These are phyloP conservation scores for Populus trichocarpa DNA, from an alignment of 441 rosid species.

Conservation along the genomic window DNA sequence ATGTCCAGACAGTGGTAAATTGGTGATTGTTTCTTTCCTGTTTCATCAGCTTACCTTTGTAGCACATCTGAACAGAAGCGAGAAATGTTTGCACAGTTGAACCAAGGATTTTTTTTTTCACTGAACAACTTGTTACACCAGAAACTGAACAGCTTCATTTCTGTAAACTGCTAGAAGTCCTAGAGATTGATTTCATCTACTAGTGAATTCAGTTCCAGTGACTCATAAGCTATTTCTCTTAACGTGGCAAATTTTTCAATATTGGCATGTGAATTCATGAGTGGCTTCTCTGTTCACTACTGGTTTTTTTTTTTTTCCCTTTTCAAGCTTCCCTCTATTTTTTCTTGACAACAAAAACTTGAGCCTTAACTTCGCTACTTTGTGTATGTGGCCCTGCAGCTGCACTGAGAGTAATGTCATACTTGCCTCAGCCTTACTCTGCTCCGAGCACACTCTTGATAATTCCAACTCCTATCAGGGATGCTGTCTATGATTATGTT, in stretches of 20 bases:
- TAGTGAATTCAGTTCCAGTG: background rate
- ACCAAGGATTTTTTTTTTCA: background rate
- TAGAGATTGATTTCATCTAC: background rate
- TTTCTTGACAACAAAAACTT: background rate
- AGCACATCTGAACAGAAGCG: background rate
- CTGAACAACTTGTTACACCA: background rate
- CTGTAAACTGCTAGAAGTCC: background rate
- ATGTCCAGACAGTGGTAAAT: background rate
- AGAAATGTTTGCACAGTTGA: background rate
- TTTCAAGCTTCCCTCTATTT: background rate
- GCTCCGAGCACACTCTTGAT: slow-evolving; percentile 52
- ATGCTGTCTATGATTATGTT: slow-evolving; percentile 70
- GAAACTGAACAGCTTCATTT: background rate
- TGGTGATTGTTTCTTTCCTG: background rate
- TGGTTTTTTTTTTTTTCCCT: background rate
- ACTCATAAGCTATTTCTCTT: background rate
- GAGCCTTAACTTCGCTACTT: background rate
- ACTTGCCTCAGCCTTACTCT: slow-evolving; percentile 78
- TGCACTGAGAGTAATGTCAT: slow-evolving; percentile 71
- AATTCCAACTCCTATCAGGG: slow-evolving; percentile 75
- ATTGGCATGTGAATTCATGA: background rate
- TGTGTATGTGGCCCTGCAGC: slow-evolving; percentile 47
- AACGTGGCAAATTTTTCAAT: background rate
- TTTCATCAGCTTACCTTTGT: background rate
- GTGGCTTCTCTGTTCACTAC: background rate